Conservation (phyloP, 768 basidiomycete species). For the Mrakia hoshinonis region DNA sequence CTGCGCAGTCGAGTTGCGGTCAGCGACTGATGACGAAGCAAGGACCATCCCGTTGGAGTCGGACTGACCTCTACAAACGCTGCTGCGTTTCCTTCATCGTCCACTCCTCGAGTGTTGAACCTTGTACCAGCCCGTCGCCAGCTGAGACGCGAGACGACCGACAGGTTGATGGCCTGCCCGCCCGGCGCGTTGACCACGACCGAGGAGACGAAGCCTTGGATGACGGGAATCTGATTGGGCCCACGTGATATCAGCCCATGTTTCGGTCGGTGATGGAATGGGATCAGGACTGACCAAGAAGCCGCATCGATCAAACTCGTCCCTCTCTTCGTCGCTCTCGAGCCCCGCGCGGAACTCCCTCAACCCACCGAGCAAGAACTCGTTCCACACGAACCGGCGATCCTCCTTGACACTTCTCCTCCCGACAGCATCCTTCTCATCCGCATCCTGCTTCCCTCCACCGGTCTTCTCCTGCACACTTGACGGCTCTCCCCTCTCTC, state of each 20-base stretch:
- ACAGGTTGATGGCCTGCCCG: slow-evolving; percentile 63
- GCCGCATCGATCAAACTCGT: slow-evolving; percentile 69
- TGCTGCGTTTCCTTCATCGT: slow-evolving; percentile 64
- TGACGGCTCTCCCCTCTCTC: slow-evolving; percentile 43
- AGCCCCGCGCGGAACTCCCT: slow-evolving; percentile 79
- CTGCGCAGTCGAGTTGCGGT: too few species aligned
- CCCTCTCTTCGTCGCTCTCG: slow-evolving; percentile 51
- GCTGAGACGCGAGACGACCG: slow-evolving; percentile 75
- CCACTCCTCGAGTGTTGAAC: slow-evolving; percentile 92
- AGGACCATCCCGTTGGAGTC: slow-evolving; percentile 16
- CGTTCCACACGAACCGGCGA: slow-evolving; percentile 89
- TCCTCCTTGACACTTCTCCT: slow-evolving; percentile 51
- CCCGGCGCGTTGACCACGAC: slow-evolving; percentile 64
- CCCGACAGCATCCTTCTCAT: slow-evolving; percentile 33
- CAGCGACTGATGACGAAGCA: neutral
- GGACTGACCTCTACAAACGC: slow-evolving; percentile 83
- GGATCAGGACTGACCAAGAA: slow-evolving; percentile 74
- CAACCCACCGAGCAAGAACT: slow-evolving; percentile 74
- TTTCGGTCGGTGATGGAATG: too few species aligned
- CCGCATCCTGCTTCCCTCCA: slow-evolving; percentile 33
- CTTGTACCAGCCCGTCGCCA: slow-evolving; percentile 95
- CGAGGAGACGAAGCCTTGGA: slow-evolving; percentile 88
- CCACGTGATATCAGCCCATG: too few species aligned
- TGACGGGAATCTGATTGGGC: slow-evolving; percentile 79
- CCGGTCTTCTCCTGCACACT: slow-evolving; percentile 9